A percentile compares a stretch with the other conserved stretches of the same genome.
These are phyloP conservation scores for Xylariales sp. DNA, from an alignment of 2,329 filamentous ascomycete species.

Conservation along the genomic window DNA sequence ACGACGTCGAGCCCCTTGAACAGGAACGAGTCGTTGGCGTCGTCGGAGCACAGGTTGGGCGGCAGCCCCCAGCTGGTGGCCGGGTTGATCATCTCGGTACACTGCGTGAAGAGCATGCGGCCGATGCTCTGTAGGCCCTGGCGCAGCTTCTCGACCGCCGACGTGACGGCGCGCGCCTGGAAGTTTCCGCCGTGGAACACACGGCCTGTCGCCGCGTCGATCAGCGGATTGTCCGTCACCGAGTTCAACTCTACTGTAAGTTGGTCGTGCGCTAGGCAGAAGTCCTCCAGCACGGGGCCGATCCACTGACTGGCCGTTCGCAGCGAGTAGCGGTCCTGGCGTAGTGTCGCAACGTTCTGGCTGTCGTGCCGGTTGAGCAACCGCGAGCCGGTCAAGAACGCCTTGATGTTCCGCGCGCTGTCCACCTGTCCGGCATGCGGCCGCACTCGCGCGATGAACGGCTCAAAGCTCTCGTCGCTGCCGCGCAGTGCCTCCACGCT, in stretches of 20 bases:
- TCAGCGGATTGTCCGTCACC: constrained; percentile 74
- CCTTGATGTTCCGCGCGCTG: constrained; percentile 64
- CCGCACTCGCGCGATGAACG: constrained; percentile 67
- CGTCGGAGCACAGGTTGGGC: constrained; percentile 70
- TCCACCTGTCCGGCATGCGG: constrained; percentile 72
- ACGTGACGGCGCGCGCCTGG: constrained; percentile 71
- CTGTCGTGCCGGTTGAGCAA: constrained; percentile 53
- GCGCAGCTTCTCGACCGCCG: constrained; percentile 71
- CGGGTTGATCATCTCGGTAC: constrained; percentile 71
- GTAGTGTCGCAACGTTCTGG: constrained; percentile 54
- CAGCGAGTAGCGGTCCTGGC: constrained; percentile 73
- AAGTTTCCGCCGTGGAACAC: constrained; percentile 75
- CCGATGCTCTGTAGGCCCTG: constrained; percentile 65
- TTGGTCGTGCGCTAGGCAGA: constrained; percentile 67
- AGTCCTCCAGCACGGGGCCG: constrained; percentile 73
- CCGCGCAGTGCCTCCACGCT: constrained; percentile 69
- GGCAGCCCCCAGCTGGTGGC: constrained; percentile 69
- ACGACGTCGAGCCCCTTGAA: constrained; percentile 75
- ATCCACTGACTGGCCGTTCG: constrained; percentile 76
- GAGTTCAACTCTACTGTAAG: constrained; percentile 72
- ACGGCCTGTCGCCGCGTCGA: constrained; percentile 60
- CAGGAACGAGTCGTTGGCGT: constrained; percentile 67
- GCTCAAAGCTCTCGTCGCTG: constrained; percentile 66
- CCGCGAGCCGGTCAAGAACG: constrained; percentile 61
- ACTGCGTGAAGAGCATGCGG: constrained; percentile 72